phyloP scores from a whole-genome alignment of 768 basidiomycete species.

The Serendipita sp. region DNA sequence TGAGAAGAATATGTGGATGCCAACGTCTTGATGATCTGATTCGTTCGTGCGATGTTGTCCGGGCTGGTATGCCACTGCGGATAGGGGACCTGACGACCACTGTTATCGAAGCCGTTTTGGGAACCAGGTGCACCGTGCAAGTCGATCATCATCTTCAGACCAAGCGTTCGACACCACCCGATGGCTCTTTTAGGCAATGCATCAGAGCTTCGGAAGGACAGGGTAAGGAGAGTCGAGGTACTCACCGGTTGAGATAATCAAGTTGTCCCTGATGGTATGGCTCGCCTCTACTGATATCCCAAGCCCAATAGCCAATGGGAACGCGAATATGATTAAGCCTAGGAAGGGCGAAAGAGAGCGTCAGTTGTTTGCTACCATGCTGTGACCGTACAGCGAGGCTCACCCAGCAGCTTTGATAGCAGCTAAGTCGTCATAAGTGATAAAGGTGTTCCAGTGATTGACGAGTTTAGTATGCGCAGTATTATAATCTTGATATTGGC shows the following conservation, averaged over 20 bases:
- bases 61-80: constrained; percentile 58
- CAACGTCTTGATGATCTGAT: constrained; percentile 39
- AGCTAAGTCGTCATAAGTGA: constrained; percentile 65
- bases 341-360: constrained; percentile 6
- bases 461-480: constrained; percentile 1
- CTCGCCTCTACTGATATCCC: constrained; percentile 60
- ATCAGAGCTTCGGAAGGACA: constrained; percentile 18
- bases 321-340: constrained; percentile 71
- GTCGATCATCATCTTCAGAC: constrained; percentile 71
- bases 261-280: constrained; percentile 36
- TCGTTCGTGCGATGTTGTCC: constrained; percentile 51
- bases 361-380: not conserved
- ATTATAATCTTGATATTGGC: not conserved
- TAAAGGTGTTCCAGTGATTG: constrained; percentile 65
- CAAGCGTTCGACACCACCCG: constrained; percentile 49
- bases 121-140: constrained; percentile 65
- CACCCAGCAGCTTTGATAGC: constrained; percentile 64
- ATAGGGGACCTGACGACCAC: constrained; percentile 38
- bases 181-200: constrained; percentile 27
- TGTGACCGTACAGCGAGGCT: not conserved
- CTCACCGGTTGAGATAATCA: constrained; percentile 10
- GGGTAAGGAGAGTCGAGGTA: constrained; percentile 17
- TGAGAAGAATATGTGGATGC: constrained; percentile 42
- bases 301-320: constrained; percentile 81
- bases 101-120: constrained; percentile 70